These are phyloP conservation scores for Pseudodiploospora longispora DNA, from an alignment of 2,329 filamentous ascomycete species.

Conservation along the genomic window DNA sequence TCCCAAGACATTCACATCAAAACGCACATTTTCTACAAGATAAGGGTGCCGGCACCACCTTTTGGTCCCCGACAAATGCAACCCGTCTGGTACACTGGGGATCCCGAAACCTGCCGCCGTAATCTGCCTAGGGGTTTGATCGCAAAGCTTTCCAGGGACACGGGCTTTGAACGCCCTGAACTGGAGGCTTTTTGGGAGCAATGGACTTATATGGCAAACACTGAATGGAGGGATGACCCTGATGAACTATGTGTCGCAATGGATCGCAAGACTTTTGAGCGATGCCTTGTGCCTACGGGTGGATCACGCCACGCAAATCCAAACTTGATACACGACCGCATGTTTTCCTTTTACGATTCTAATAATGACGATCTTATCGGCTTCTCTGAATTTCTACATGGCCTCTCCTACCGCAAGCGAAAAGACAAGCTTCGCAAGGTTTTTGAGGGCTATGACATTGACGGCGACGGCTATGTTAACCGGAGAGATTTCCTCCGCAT, in stretches of 20 bases:
- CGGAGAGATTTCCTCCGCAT: conserved; percentile 84
- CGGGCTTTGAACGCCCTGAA: conserved; percentile 75
- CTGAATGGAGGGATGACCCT: conserved; percentile 75
- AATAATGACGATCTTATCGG: conserved; percentile 84
- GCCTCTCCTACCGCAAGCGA: conserved; percentile 61
- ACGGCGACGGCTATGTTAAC: conserved; percentile 77
- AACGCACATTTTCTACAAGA: conserved; percentile 95
- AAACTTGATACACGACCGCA: conserved; percentile 89
- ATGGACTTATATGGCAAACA: conserved; percentile 87
- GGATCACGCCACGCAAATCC: conserved; percentile 69
- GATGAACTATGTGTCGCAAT: conserved; percentile 73
- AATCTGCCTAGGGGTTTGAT: conserved; percentile 61
- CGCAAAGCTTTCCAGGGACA: conserved; percentile 60
- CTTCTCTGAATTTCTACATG: conserved; percentile 85
- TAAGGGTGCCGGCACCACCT: conserved; percentile 80
- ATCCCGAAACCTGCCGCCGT: conserved; percentile 63
- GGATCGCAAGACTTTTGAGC: conserved; percentile 86
- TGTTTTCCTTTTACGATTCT: conserved; percentile 94
- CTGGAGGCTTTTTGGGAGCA: conserved; percentile 94
- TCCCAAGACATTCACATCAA: conserved; percentile 69
- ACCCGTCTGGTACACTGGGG: conserved; percentile 81
- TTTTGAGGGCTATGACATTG: conserved; percentile 86
- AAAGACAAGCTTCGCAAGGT: conserved; percentile 65
- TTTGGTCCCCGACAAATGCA: conserved; percentile 74
- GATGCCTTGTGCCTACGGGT: conserved; percentile 79